Evolutionary conservation across 257 asterid species (phyloP), one percentile per base, ranked within the genome.

Genomic region (Primulina huaijiensis): DNA sequence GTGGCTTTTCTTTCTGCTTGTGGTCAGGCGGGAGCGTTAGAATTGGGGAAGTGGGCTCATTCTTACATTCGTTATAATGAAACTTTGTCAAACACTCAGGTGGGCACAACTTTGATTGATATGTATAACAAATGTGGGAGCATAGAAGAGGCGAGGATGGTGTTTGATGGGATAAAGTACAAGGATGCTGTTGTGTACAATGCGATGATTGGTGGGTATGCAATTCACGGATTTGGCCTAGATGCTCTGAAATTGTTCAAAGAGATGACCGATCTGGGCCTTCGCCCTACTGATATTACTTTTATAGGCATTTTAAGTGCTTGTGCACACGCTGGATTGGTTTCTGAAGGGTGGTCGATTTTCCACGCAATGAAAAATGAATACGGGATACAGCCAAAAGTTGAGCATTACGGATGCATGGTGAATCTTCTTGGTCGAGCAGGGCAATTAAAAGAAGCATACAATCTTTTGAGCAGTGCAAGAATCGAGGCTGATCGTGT

Each of bases 361-460:
- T 83, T 86, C 75, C 67, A 60, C 3, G 33, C 71, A 20, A 83
- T 86, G 82, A 68, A 68, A 35, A 76, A 81, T 38, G 68, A 76
- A 59, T 79, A 81, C 5, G 14, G 69, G 7, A 75, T 83, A 56
- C 70, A 63, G 34, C 88, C 85, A 7, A 83, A 81, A 65, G 70
- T 81, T 7, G 91, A 86, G 80, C 91, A 86, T 65, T 83, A 83
- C 5, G 87, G 88, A 14, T 86, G 91, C 80, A 76, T 86, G 85
- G 88, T 86, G 70, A 79, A 81, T 72, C 88, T 86, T 72, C 84
- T 86, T 2, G 88, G 91, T 8, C 82, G 85, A 72, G 85, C 84
- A 2, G 88, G 88, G 50, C 30, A 70, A 43, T 53, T 86, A 11
- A 77, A 79, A 58, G 83, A 77, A 67, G 91, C 88, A 5, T 81